phyloP scores from a whole-genome alignment of 257 asterid genomes.

The Salvia rosmarinus region DNA sequence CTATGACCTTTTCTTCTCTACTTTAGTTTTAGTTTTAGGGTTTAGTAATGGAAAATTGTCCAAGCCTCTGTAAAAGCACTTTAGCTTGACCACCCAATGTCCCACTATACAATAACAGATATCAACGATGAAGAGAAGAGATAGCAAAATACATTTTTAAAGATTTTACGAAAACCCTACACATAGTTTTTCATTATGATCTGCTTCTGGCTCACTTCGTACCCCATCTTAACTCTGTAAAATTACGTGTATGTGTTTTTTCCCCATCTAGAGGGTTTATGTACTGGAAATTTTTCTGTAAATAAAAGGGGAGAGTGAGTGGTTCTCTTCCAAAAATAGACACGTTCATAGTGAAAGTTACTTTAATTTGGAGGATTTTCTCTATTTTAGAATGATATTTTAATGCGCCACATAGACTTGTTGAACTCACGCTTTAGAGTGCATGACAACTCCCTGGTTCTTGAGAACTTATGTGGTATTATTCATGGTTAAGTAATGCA shows the following conservation, averaged over 20 bases:
- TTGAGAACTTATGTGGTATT: background rate
- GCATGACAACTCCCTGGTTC: constrained; percentile 2
- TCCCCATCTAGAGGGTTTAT: background rate
- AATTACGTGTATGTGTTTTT: background rate
- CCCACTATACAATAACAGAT: background rate
- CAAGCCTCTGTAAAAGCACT: constrained; percentile 9
- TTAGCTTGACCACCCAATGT: background rate
- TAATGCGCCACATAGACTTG: background rate
- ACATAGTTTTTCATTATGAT: background rate
- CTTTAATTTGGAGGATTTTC: background rate
- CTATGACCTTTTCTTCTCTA: background rate
- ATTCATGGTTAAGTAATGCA: background rate
- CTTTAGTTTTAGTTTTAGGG: constrained; percentile 5
- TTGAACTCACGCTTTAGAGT: background rate
- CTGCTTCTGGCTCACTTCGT: background rate
- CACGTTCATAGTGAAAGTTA: background rate
- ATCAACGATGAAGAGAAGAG: background rate
- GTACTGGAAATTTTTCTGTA: background rate
- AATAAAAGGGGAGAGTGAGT: too few species aligned
- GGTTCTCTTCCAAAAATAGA: too few species aligned
- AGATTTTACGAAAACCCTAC: background rate
- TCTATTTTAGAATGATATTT: background rate
- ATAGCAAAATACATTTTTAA: background rate
- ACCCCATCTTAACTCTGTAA: background rate
- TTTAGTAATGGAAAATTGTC: background rate